These are phyloP conservation scores for Cubamyces sp. DNA, from an alignment of 768 basidiomycete genomes.

Conservation along the genomic window DNA sequence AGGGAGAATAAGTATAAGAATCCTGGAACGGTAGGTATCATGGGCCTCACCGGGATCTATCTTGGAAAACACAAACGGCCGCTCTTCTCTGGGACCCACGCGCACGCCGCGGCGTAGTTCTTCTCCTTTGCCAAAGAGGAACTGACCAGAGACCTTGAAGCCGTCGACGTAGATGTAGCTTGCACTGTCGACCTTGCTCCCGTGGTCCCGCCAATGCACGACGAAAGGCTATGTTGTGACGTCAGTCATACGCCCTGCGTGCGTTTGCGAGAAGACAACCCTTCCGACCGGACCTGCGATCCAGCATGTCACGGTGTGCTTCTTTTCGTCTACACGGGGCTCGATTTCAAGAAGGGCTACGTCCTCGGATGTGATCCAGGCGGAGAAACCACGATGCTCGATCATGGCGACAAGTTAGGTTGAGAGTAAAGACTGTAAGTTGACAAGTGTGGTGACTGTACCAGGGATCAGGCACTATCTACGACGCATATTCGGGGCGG, in stretches of 20 bases:
- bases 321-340: conserved; percentile 48
- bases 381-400: conserved; percentile 63
- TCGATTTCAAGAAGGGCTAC: conserved; percentile 57
- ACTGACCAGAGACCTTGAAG: conserved; percentile 61
- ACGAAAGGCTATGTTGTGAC: conserved; percentile 49
- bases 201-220: conserved; percentile 69
- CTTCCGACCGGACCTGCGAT: conserved; percentile 64
- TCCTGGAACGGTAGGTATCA: background rate
- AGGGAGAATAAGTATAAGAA: background rate
- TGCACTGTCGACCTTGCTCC: conserved; percentile 55
- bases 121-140: conserved; percentile 59
- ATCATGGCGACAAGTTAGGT: conserved; percentile 33
- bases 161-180: conserved; percentile 70
- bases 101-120: conserved; percentile 58
- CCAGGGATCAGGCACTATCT: too few relatives aligned
- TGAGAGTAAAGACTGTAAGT: background rate
- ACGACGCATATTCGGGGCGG: too few relatives aligned
- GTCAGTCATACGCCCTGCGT: too few relatives aligned
- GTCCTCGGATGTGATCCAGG: conserved; percentile 65
- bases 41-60: conserved; percentile 42
- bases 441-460: background rate
- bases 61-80: conserved; percentile 63
- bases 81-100: conserved; percentile 51
- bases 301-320: conserved; percentile 64
- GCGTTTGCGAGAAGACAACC: conserved; percentile 37